Percentiles rank a stretch among this genome's conserved stretches.
These are phyloP conservation scores for Umbelopsis sp. DNA, from an alignment of 371 early-diverging fungal species.

Conservation along the genomic window DNA sequence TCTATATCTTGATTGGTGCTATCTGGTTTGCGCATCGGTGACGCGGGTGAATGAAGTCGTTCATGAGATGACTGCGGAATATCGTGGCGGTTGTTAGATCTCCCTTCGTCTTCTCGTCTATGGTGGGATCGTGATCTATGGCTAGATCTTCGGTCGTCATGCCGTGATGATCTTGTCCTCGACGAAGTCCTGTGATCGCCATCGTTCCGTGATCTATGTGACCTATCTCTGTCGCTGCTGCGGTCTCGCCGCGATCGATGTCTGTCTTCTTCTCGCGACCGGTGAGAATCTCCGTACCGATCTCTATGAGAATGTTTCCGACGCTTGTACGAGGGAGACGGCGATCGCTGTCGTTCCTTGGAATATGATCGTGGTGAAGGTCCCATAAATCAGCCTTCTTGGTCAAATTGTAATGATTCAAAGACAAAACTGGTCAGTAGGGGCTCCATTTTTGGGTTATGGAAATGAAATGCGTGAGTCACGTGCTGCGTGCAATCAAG, in stretches of 20 bases:
- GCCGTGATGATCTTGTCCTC: constrained; percentile 37
- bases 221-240: constrained; percentile 29
- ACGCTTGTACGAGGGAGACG: constrained; percentile 42
- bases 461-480: background rate
- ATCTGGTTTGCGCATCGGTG: background rate
- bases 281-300: constrained; percentile 18
- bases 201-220: constrained; percentile 27
- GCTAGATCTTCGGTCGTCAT: constrained; percentile 35
- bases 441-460: too few species aligned
- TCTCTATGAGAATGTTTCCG: constrained; percentile 35
- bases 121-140: constrained; percentile 27
- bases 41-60: constrained; percentile 22
- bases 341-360: constrained; percentile 35
- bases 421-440: too few species aligned
- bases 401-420: background rate
- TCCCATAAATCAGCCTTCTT: background rate
- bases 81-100: background rate
- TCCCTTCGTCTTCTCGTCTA: constrained; percentile 7
- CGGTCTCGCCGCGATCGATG: constrained; percentile 34
- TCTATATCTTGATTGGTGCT: constrained; percentile 18
- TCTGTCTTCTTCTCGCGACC: background rate
- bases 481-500: background rate
- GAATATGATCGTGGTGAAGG: constrained; percentile 14
- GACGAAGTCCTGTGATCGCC: constrained; percentile 35
- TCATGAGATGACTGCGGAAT: background rate